Percentiles rank a stretch among this genome's conserved stretches.
phyloP scores from a whole-genome alignment of 768 basidiomycete genomes.

The Melanogaster broomeanus region DNA sequence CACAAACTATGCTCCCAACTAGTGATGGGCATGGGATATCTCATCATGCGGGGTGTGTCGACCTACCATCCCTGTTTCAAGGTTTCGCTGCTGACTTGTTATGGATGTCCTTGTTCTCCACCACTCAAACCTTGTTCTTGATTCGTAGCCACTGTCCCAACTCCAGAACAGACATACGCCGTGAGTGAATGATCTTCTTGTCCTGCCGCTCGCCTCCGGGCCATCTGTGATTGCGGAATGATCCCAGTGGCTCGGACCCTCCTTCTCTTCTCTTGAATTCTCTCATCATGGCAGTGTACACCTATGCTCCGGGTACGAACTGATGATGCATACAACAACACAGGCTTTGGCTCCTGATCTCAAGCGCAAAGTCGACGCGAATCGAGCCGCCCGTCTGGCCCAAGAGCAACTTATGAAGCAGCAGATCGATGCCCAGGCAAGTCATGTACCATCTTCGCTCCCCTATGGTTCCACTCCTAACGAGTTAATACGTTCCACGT shows the following conservation, averaged over 20 bases:
- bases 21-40: constrained; percentile 61
- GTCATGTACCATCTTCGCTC: constrained; percentile 18
- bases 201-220: not conserved
- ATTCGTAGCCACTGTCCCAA: constrained; percentile 34
- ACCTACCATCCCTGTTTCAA: constrained; percentile 7
- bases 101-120: constrained; percentile 1
- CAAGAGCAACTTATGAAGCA: constrained; percentile 56
- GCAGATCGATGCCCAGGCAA: constrained; percentile 54
- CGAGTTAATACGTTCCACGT: constrained; percentile 4
- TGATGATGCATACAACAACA: constrained; percentile 3
- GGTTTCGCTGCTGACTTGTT: constrained; percentile 4
- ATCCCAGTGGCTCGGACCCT: not conserved
- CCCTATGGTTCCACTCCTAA: not conserved
- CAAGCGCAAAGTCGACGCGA: constrained; percentile 61
- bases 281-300: not conserved
- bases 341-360: constrained; percentile 69
- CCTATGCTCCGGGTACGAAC: not conserved
- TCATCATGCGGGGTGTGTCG: constrained; percentile 58
- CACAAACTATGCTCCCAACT: constrained; percentile 1
- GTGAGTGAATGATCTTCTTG: constrained; percentile 19
- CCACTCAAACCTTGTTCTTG: constrained; percentile 2
- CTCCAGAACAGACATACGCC: constrained; percentile 38
- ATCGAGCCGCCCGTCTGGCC: constrained; percentile 50
- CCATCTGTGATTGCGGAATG: not conserved
- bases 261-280: no score